A percentile compares a stretch with the other conserved stretches of the same genome.
phyloP scores from a whole-genome alignment of 768 basidiomycete species.

The Rhodotorula kratochvilovae region DNA sequence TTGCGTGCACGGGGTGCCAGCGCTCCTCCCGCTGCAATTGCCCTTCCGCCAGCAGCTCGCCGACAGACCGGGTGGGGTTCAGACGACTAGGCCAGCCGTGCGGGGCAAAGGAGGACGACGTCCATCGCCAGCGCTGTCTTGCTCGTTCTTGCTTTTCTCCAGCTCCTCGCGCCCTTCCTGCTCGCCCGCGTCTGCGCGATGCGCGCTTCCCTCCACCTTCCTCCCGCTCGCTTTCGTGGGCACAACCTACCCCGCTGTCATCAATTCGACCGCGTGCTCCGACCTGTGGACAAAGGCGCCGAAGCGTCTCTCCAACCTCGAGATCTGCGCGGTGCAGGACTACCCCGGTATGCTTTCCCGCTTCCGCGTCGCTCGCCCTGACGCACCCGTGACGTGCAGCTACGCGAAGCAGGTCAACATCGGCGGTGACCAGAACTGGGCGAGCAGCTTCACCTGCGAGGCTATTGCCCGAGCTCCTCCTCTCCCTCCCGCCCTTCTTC shows the following conservation, averaged over 20 bases:
- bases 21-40: too few species aligned
- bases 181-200: background rate
- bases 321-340: conserved; percentile 28
- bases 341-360: background rate
- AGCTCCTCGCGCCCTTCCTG: background rate
- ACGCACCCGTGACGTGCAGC: background rate
- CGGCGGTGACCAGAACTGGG: conserved; percentile 34
- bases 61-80: too few species aligned
- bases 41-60: too few species aligned
- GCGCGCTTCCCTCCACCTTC: background rate
- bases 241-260: background rate
- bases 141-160: background rate
- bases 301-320: conserved; percentile 19
- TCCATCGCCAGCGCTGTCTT: too few species aligned
- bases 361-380: too few species aligned
- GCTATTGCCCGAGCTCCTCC: background rate
- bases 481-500: background rate
- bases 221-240: background rate
- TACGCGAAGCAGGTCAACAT: conserved; percentile 33
- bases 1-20: too few species aligned
- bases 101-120: too few species aligned
- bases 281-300: conserved; percentile 24
- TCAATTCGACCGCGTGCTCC: conserved; percentile 1
- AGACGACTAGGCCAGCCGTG: too few species aligned
- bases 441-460: conserved; percentile 31